Evolutionary conservation across 805 yeast genomes (phyloP), one percentile per base, ranked within the genome.

Genomic region (Ogataea neopini): DNA sequence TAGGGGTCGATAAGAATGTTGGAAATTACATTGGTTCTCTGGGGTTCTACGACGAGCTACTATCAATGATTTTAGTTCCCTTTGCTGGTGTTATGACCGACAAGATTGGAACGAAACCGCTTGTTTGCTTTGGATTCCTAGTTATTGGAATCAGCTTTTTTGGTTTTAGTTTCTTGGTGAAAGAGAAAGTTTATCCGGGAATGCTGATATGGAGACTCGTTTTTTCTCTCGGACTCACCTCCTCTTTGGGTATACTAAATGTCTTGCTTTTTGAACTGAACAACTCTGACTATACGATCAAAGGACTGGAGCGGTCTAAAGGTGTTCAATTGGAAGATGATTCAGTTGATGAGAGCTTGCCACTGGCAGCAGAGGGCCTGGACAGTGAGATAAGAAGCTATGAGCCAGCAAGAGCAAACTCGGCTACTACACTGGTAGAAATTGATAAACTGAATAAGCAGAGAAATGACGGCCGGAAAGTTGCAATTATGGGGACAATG

Each of bases 61-160:
- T 79, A 0, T 71, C 80, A 4, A 75, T 84, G 43, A 40, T 72
- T 0, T 54, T 74, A 14, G 75, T 86, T 10, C 90, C 91, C 0
- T 63, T 83, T 18, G 66, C 83, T 52, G 92, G 91, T 3, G 77
- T 84, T 0, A 57, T 81, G 22, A 74, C 80, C 53, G 91, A 85
- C 58, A 74, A 76, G 53, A 63, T 83, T 42, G 89, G 89, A 4
- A 70, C 88, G 1, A 73, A 83, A 47, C 65, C 78, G 19, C 72
- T 83, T 22, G 75, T 75, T 37, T 63, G 73, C 10, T 49, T 60
- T 3, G 82, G 88, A 10, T 74, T 82, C 37, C 33, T 70, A n/a
- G 52, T 76, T 10, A 58, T 78, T 28, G 81, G 81, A 6, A 14
- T 71, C 3, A 68, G 81, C 26, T 61, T 84, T 17, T 51, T 72